A percentile compares a stretch with the other conserved stretches of the same genome.
Evolutionary conservation across 2,329 filamentous ascomycete genomes (phyloP).

Genomic region (Colletotrichum sp.): DNA sequence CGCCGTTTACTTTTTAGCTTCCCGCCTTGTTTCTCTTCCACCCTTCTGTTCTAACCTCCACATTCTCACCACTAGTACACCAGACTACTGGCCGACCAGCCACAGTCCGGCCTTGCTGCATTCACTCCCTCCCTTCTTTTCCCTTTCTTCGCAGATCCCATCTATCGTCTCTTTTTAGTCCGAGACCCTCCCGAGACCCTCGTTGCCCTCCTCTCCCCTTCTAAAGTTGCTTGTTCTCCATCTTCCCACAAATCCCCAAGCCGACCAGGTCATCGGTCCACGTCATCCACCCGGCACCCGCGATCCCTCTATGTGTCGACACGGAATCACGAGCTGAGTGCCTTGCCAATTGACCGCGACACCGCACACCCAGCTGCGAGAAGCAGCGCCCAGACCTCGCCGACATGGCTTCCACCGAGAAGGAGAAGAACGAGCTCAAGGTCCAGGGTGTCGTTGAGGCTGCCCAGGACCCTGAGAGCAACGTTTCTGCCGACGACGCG

Average conservation of each 20-base stretch:
- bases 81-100: conserved; percentile 16
- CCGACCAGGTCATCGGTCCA: not conserved
- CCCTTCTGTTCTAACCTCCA: conserved; percentile 13
- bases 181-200: conserved; percentile 17
- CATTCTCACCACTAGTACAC: conserved; percentile 23
- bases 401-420: conserved; percentile 33
- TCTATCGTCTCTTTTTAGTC: conserved; percentile 10
- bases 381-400: conserved; percentile 6
- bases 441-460: conserved; percentile 81
- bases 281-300: not conserved
- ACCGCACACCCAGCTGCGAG: not conserved
- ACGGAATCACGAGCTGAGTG: conserved; percentile 6
- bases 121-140: conserved; percentile 11
- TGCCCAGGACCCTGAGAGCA: conserved; percentile 72
- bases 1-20: conserved; percentile 3
- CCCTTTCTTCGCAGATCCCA: not conserved
- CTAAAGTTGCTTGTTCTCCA: not conserved
- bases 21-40: conserved; percentile 19
- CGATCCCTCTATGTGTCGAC: conserved; percentile 14
- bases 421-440: conserved; percentile 69
- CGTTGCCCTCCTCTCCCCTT: not conserved
- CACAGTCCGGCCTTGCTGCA: conserved; percentile 14
- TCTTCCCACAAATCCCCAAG: not conserved
- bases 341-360: conserved; percentile 16
- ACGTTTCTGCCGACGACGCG: conserved; percentile 72